Evolutionary conservation across 192 early-diverging fungal species (phyloP), one percentile per base, ranked within the genome.

Genomic region (Coemansia sp.): DNA sequence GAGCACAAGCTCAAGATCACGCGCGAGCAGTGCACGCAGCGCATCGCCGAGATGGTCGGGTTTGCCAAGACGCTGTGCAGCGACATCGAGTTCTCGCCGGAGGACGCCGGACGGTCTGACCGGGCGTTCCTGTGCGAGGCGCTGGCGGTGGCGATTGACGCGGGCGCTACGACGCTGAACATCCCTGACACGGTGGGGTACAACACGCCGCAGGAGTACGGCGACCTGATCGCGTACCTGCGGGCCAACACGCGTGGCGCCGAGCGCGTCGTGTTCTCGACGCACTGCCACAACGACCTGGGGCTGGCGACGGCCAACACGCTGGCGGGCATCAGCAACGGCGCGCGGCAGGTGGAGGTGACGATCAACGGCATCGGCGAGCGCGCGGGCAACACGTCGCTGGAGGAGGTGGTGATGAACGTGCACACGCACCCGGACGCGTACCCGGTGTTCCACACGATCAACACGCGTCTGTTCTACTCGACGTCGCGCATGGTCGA

Each of bases 151-250:
- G 92, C 95, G 33, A 90, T 94, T 57, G 81, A 83, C 58, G 94
- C 94, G 11, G 96, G 95, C 37, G 95, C 93, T 13, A 92, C 90
- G 1, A 98, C 94, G 7, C 72, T 98, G 49, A 98, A 98, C 71
- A 95, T 98, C 55, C 94, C 95, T n/a, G 95, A 98, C 66, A 98
- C 96, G 0, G 96, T 98, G 22, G 96, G 96, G 0, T 96, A 96
- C 81, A 94, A 90, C 66, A 90, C 82, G 18, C 96, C 96, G 8
- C 82, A 87, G 44, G 89, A 98, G 76, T 95, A 93, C 69, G 96
- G 94, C 9, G 69, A 62, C 14, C 80, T 93, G 71, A 93, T 98
- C 69, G 83, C 85, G 57, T 88, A 93, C 71, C 70, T 96, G 63
- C 78, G 89, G 17, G 67, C 77, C 40, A 81, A 95, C 68, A 91